Base-by-base conservation (phyloP, 2,329 filamentous ascomycete genomes). In the Aspergillus neoniger region DNA sequence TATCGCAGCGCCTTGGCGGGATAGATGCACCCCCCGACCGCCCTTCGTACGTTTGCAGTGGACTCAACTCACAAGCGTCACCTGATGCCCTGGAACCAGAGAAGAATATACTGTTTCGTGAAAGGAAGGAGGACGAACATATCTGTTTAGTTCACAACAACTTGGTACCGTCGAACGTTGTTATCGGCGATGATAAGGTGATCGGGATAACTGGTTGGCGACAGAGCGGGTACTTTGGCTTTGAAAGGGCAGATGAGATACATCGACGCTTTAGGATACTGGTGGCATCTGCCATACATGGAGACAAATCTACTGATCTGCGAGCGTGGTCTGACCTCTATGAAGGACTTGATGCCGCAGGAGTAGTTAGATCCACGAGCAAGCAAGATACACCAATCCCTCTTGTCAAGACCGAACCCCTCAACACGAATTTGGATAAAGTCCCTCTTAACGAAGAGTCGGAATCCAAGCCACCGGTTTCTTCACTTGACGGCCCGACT, bases 151-250 rank as follows among this genome's bases (percentile, higher is more conserved):
- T 71, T 8, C 77, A 79, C 64, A 79, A 79, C 56, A 67, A 77
- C 52, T 65, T 79, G 67, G 59, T 68, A 12, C 70, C 67, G 19
- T 70, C 72, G 7, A 78, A 78, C 61, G 71, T 79, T 7, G 70
- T 78, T 38, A 71, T 79, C 28, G 70, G 75, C 17, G 64, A 75
- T 52, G 72, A 70, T 60, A 71, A 67, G 44, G 69, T 78, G 23
- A 73, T 78, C 50, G 77, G 76, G 19, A 67, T 79, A 25, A 63
- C 69, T 48, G 75, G 74, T n/a, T 79, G 77, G 77, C 68, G 71
- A 57, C 68, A 75, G 57, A 71, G 75, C 49, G 77, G 77, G 43
- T 77, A 73, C 57, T 79, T 79, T 64, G 75, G 76, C 15, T 67
- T 70, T 43, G 65, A 70, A 39, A 69, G 73, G 55, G 73, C 72